Evolutionary conservation across 2,329 filamentous ascomycete species (phyloP), one percentile per base, ranked within the genome.

Genomic region (Ilyonectria destructans): DNA sequence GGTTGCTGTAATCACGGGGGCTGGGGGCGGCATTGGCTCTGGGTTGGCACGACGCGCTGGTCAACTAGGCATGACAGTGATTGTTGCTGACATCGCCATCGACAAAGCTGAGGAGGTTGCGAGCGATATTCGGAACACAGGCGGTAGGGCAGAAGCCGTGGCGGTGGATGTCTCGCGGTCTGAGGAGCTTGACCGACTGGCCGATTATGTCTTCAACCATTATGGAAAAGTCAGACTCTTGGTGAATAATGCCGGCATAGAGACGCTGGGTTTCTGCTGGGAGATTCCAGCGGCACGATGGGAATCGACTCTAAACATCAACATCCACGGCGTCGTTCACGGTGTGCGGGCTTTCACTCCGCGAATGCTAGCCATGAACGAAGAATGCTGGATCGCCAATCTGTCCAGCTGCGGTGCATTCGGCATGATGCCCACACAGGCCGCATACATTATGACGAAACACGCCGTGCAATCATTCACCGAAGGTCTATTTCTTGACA

Each of bases 351-450:
- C 52, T 19, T 62, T 62, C 33, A 15, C 31, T 8, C 60, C 51
- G 4, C 51, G 52, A 10, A 62, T 62, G 60, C 45, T 62, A 10
- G 60, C 26, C 10, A 19, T 15, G 9, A 43, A 31, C 6, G 43
- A 62, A 4, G 60, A 62, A 21, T 62, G 51, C 43, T 62, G 60
- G 60, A 55, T 62, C 21, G 51, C 60, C 40, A 62, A 62, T 37
- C 12, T 43, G 0, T 33, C 60, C n/a, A 62, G 60, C 19, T 17
- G 19, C 0, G 60, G 37, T 17, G 51, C 37, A 7, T 62, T 62
- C 8, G 19, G 21, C 3, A 40, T 43, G 4, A 17, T 62, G 6
- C 60, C 60, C 9, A 33, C 21, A 13, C 60, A 62, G 40, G 12
- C 60, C 2, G 60, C 60, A 19, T 62, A 57, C n/a, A 48, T 62